Evolutionary conservation across 2,329 filamentous ascomycete species (phyloP), one percentile per base, ranked within the genome.

Genomic region (Thielaviopsis ethacetica): DNA sequence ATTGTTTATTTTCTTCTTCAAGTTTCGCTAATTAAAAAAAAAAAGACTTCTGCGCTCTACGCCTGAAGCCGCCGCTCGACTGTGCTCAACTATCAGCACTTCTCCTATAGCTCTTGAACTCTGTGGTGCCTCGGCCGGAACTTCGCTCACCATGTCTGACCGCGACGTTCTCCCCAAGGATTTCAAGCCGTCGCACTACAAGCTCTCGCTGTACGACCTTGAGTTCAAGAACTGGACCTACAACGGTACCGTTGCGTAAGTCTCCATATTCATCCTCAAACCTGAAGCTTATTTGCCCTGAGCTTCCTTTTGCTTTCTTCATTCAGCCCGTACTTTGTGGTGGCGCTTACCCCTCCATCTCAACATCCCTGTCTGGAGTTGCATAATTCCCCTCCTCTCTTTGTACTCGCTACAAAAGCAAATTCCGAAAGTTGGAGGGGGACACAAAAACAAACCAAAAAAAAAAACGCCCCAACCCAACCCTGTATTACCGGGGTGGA

Each of bases 101-200:
- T 66, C 64, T 17, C 58, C 62, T 57, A 62, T 63, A 60, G 64
- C 65, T 9, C 51, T 66, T 17, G 63, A 64, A 61, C 61, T 65
- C 58, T 56, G 51, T 27, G 38, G 47, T 26, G 26, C 26, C 26
- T 50, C 47, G 24, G 41, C 56, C 30, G 64, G 63, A 59, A 61
- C 62, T 56, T 62, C 65, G 47, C 58, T 62, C 61, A 67, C 64
- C 65, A 82, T 82, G 75, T 70, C 74, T 56, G 81, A 84, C 70
- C 76, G 82, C 68, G 81, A 85, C 62, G 75, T 82, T 63, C 77
- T 85, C 62, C 81, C 82, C 54, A 74, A 76, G 66, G 72, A 71
- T 64, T 82, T 91, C 68, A 91, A 89, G 74, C 90, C 93, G 2
- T 75, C 77, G 63, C 89, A 97, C 74, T 98, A 98, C 73, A 76